Evolutionary conservation across 768 basidiomycete genomes (phyloP), one percentile per base, ranked within the genome.

Genomic region (Phaeolepiota aurea): DNA sequence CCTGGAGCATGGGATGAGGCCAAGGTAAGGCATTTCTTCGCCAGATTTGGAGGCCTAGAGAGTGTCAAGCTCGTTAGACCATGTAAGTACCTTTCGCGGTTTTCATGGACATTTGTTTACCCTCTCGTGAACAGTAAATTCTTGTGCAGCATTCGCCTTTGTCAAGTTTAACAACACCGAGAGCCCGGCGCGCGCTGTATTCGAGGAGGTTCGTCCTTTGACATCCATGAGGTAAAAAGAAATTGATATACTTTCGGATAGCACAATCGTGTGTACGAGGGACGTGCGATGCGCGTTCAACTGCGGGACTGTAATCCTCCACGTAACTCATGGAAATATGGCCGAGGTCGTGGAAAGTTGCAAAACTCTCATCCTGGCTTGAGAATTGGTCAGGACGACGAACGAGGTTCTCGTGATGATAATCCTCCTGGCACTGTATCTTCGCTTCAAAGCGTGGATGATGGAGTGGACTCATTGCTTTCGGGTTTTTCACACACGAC

Each of bases 111-210:
- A 20, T 16, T 19, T 39, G 39, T 33, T 32, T 4, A 31, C 39
- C 21, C 31, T 23, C 28, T 12, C 34, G 21, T 35, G 16, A 31
- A 9, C 42, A 87, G 84, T 62, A 22, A 77, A 74, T 47, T 75
- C 76, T 33, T 71, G 68, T 47, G 69, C 77, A n/a, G 84, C 77
- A 2, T 89, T 87, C 53, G 87, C 87, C 1, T 87, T 89, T 51
- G 74, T 89, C 43, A 82, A 72, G 54, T 89, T 80, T 54, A 65
- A 74, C 44, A 74, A 77, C 42, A 66, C 67, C 2, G 76, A 81
- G 5, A 66, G 76, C 21, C 75, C 85, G n/a, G 66, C 71, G n/a
- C 72, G 68, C 42, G 87, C 87, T 3, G 71, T 87, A 15, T 58
- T 56, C 20, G 74, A 73, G 55, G 78, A 87, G 68, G 87, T 84